Evolutionary conservation across 1,284 basidiomycete species (phyloP).

Genomic region (Cryptococcus deneoformans): DNA sequence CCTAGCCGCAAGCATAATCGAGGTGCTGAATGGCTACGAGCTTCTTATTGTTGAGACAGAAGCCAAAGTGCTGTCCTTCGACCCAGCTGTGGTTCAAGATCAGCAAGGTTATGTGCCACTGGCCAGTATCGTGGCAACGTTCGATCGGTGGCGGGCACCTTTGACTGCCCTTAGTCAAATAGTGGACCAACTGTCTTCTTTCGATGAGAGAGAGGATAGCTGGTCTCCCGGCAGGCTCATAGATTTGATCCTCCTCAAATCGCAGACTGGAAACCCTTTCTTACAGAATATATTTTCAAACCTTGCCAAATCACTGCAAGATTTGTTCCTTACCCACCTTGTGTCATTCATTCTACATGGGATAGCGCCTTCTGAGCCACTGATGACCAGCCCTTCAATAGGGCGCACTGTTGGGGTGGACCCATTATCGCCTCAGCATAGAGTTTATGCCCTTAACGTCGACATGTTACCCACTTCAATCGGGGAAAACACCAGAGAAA

Average conservation of each 20-base stretch:
- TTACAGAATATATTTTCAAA: constrained; percentile 66
- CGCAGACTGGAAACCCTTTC: constrained; percentile 69
- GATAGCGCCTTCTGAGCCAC: constrained; percentile 53
- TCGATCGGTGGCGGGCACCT: constrained; percentile 79
- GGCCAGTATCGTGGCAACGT: constrained; percentile 72
- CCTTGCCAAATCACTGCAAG: constrained; percentile 68
- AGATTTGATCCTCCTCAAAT: constrained; percentile 65
- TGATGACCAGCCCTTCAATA: constrained; percentile 59
- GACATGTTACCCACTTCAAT: constrained; percentile 72
- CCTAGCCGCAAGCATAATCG: constrained; percentile 65
- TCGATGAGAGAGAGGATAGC: constrained; percentile 12
- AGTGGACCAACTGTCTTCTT: constrained; percentile 55
- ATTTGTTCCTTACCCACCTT: constrained; percentile 73
- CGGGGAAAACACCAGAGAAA: constrained; percentile 66
- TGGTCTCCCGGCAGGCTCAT: constrained; percentile 74
- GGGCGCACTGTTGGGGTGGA: constrained; percentile 54
- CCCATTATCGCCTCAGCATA: constrained; percentile 29
- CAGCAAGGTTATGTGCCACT: constrained; percentile 66
- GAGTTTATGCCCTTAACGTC: constrained; percentile 52
- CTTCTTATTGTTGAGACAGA: constrained; percentile 74
- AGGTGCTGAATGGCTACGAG: constrained; percentile 76
- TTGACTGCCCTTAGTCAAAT: constrained; percentile 65
- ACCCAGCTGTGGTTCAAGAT: constrained; percentile 69
- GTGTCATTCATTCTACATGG: constrained; percentile 76
- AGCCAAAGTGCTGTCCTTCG: constrained; percentile 67